Base-by-base conservation (phyloP, 768 basidiomycete species). In the Tricholomella constricta region DNA sequence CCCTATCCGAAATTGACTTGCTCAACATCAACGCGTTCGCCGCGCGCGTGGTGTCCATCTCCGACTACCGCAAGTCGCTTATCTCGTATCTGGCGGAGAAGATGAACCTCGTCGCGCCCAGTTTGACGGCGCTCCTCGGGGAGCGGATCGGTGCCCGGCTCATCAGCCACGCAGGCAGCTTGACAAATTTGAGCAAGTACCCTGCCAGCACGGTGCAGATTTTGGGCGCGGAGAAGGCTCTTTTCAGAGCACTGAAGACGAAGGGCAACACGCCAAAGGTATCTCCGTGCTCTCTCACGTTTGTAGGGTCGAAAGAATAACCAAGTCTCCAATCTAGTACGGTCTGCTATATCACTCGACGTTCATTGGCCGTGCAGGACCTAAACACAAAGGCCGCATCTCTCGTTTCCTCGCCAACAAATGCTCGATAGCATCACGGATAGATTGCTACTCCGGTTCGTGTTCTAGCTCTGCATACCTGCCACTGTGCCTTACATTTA, bases 381-480 rank as follows among this genome's bases (percentile, higher is more conserved):
- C 93, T 37, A 96, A 94, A 72, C 85, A 91, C 79, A 98, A 98
- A 78, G 96, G 96, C 9, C 88, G 96, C 50, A 98, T 98, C 66
- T 97, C 95, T 3, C 88, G 96, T n/a, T 98, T 98, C 83, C 79
- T 98, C 7, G 96, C 96, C 34, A 98, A 98, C 81, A 98, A 98
- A 73, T 94, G 93, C 66, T 95, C 94, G 50, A 98, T 98, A 61
- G 96, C 96, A 2, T 91, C 93, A 14, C 82, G 96, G 49, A 98
- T 98, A 72, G 96, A 98, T 69, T 98, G 94, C 70, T 98, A 90
- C 67, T 78, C 88, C 2, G 91, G 91, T 89, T 61, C 49, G 81
- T 27, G 3, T 31, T 19, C 15, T 48, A 19, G 1, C 31, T 8
- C 17, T 17, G 29, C n/a, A 9, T 23, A 31, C 38, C 1, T 27